phyloP scores from a whole-genome alignment of 2,329 filamentous ascomycete species.

The Trichoderma sp. region DNA sequence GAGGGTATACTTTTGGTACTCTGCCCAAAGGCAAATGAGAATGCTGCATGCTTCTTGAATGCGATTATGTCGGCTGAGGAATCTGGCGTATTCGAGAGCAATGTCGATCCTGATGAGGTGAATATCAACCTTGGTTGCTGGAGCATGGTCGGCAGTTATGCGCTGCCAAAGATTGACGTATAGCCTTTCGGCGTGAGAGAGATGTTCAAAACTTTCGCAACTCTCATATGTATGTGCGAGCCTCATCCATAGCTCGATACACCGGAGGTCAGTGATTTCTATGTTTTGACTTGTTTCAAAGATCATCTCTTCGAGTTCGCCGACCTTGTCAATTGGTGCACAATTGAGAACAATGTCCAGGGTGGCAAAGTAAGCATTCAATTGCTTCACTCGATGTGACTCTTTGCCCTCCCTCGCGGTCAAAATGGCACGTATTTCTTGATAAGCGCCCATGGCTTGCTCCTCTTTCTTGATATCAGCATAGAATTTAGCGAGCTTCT shows the following conservation, averaged over 20 bases:
- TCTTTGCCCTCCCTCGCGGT: neutral
- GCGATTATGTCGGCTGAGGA: conserved; percentile 33
- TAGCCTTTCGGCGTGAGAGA: conserved; percentile 37
- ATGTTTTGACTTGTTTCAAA: conserved; percentile 34
- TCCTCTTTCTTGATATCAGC: neutral
- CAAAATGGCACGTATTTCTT: neutral
- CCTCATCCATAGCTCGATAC: conserved; percentile 35
- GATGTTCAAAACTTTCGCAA: conserved; percentile 27
- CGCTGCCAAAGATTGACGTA: conserved; percentile 41
- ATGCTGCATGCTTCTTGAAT: conserved; percentile 39
- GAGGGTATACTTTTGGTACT: conserved; percentile 28
- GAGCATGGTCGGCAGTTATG: conserved; percentile 34
- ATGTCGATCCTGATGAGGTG: conserved; percentile 39
- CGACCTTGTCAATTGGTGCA: conserved; percentile 27
- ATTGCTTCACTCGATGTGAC: conserved; percentile 24
- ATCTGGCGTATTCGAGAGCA: conserved; percentile 37
- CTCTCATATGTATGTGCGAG: conserved; percentile 35
- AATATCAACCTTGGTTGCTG: conserved; percentile 32
- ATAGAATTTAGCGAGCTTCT: neutral
- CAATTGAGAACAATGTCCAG: conserved; percentile 36
- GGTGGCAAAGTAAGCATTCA: conserved; percentile 33
- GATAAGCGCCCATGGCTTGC: neutral
- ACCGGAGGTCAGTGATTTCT: conserved; percentile 32
- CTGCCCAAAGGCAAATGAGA: conserved; percentile 40
- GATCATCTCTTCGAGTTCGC: conserved; percentile 34